phyloP scores from a whole-genome alignment of 2,329 filamentous ascomycete genomes.

The Aspergillus ibericus region DNA sequence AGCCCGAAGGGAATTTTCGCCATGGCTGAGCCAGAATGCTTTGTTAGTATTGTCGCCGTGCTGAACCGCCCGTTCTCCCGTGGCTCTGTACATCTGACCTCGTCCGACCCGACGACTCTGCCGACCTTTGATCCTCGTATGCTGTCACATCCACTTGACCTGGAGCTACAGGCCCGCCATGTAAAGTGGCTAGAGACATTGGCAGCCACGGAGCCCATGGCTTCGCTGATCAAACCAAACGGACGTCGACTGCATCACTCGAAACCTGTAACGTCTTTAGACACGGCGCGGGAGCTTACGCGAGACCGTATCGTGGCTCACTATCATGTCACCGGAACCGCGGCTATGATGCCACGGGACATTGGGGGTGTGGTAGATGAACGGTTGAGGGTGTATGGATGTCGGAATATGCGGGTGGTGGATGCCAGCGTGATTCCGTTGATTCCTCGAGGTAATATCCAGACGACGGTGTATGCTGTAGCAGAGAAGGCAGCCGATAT shows the following conservation, averaged over 20 bases:
- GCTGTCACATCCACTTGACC: slow-evolving; percentile 46
- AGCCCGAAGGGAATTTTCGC: slow-evolving; percentile 14
- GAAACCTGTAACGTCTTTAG: slow-evolving; percentile 7
- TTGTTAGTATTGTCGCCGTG: slow-evolving; percentile 23
- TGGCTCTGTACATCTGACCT: slow-evolving; percentile 41
- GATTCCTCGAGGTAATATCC: slow-evolving; percentile 8
- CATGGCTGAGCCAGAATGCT: slow-evolving; percentile 16
- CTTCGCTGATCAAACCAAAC: slow-evolving; percentile 32
- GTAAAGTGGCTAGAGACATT: slow-evolving; percentile 35
- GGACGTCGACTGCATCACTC: slow-evolving; percentile 22
- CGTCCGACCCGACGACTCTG: slow-evolving; percentile 30
- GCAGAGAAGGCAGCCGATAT: slow-evolving; percentile 15
- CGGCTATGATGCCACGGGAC: slow-evolving; percentile 7
- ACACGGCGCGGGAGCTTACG: slow-evolving; percentile 19
- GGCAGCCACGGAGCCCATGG: slow-evolving; percentile 32
- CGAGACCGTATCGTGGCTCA: slow-evolving; percentile 14
- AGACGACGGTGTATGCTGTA: slow-evolving; percentile 10
- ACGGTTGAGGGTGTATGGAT: slow-evolving; percentile 8
- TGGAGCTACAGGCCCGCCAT: slow-evolving; percentile 41
- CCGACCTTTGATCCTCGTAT: slow-evolving; percentile 47
- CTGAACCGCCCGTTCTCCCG: slow-evolving; percentile 33
- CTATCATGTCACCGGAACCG: slow-evolving; percentile 8
- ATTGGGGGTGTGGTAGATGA: slow-evolving; percentile 10
- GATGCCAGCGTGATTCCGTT: slow-evolving; percentile 12
- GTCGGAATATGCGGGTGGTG: slow-evolving; percentile 9